Conservation (phyloP, 2,329 filamentous ascomycete species). For the Diaporthe humulicola region DNA sequence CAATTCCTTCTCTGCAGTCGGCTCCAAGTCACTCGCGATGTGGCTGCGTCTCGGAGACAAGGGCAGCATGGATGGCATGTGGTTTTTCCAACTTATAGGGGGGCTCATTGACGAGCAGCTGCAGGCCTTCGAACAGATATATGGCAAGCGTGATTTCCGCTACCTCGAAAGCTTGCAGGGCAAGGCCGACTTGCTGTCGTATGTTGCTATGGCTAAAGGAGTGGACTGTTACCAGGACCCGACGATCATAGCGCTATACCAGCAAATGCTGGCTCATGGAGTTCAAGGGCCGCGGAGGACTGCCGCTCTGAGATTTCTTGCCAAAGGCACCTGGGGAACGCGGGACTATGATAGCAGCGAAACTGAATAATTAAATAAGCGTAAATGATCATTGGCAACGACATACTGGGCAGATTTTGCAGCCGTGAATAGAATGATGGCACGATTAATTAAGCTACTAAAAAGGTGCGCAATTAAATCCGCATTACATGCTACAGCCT, state of each 20-base stretch:
- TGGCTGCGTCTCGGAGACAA: slow-evolving; percentile 23
- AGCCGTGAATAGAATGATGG: too few relatives aligned
- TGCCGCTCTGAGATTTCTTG: slow-evolving; percentile 6
- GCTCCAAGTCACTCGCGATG: not conserved
- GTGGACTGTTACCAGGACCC: not conserved
- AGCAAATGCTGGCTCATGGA: slow-evolving; percentile 3
- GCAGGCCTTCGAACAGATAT: not conserved
- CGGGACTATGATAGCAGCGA: not conserved
- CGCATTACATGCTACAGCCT: too few relatives aligned
- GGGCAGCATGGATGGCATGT: slow-evolving; percentile 20
- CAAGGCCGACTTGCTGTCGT: slow-evolving; percentile 17
- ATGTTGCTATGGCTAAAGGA: not conserved
- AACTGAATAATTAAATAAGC: not conserved
- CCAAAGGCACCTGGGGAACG: not conserved
- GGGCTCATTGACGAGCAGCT: not conserved
- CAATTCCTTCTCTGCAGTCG: not conserved
- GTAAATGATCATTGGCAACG: not conserved
- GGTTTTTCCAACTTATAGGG: slow-evolving; percentile 16
- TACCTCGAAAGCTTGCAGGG: not conserved
- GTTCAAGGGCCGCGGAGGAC: not conserved
- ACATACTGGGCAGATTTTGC: too few relatives aligned
- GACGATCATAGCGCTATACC: not conserved
- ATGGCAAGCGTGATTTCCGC: not conserved
- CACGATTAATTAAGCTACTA: not conserved
- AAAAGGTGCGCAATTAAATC: too few relatives aligned